phyloP scores from a whole-genome alignment of 2,329 filamentous ascomycete genomes.

The Stenocarpella maydis region DNA sequence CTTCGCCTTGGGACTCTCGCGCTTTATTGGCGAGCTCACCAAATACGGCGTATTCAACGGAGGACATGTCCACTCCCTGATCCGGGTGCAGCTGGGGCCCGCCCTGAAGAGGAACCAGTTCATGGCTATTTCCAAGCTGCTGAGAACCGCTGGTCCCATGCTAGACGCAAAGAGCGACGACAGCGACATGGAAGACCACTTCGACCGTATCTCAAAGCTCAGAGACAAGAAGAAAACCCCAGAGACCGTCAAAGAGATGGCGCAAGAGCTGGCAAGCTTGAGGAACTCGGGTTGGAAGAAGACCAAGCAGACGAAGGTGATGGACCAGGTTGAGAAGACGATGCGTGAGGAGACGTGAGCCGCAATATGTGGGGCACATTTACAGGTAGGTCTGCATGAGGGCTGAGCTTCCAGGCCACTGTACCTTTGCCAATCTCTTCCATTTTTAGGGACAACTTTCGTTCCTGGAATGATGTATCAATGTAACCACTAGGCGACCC shows the following conservation, averaged over 20 bases:
- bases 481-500: slow-evolving; percentile 1
- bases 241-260: background rate
- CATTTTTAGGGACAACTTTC: background rate
- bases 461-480: background rate
- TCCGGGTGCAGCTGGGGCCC: background rate
- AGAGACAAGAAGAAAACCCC: background rate
- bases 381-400: background rate
- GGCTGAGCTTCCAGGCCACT: background rate
- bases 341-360: background rate
- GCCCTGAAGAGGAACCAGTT: background rate
- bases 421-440: background rate
- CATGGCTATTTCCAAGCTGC: slow-evolving; percentile 12
- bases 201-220: background rate
- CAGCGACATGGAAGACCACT: slow-evolving; percentile 4
- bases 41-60: background rate
- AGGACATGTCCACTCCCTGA: background rate
- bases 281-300: background rate
- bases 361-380: background rate
- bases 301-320: background rate
- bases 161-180: background rate
- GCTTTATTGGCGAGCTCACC: slow-evolving; percentile 10
- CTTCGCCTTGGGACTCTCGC: slow-evolving; percentile 15
- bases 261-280: background rate
- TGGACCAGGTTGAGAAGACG: background rate
- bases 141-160: background rate